phyloP scores from a whole-genome alignment of 2,329 filamentous ascomycete genomes.

The Tolypocladium sp. region DNA sequence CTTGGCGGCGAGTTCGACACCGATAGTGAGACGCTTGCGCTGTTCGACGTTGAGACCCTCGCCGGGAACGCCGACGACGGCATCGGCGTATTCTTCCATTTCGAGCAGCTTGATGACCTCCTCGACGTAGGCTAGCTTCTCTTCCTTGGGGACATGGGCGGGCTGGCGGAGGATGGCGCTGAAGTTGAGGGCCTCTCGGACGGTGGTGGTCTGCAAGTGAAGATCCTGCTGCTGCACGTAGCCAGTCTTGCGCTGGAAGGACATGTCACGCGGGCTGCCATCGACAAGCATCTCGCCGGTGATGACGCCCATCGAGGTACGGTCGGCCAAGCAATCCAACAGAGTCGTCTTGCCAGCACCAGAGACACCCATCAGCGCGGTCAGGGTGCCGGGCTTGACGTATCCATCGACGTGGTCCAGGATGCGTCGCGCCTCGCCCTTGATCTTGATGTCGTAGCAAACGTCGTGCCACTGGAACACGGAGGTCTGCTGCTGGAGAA shows the following conservation, averaged over 20 bases:
- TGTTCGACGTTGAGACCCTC: conserved; percentile 71
- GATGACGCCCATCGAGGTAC: conserved; percentile 83
- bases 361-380: conserved; percentile 83
- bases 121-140: conserved; percentile 82
- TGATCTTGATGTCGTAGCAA: conserved; percentile 71
- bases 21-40: conserved; percentile 76
- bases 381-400: conserved; percentile 87
- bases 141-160: conserved; percentile 56
- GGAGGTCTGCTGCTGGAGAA: conserved; percentile 51
- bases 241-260: conserved; percentile 86
- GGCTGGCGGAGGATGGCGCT: conserved; percentile 81
- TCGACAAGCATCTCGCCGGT: conserved; percentile 70
- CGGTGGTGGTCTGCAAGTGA: conserved; percentile 74
- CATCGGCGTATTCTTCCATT: conserved; percentile 85
- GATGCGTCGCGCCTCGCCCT: conserved; percentile 64
- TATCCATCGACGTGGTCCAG: conserved; percentile 83
- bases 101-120: conserved; percentile 86
- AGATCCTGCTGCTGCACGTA: conserved; percentile 93
- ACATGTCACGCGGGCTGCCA: conserved; percentile 59
- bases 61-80: conserved; percentile 81
- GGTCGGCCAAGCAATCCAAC: conserved; percentile 74
- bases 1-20: conserved; percentile 91
- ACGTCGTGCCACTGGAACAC: conserved; percentile 83
- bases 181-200: conserved; percentile 81
- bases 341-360: conserved; percentile 94